These are phyloP conservation scores for Pseudogymnoascus sp. DNA, from an alignment of 2,329 filamentous ascomycete genomes.

Conservation along the genomic window DNA sequence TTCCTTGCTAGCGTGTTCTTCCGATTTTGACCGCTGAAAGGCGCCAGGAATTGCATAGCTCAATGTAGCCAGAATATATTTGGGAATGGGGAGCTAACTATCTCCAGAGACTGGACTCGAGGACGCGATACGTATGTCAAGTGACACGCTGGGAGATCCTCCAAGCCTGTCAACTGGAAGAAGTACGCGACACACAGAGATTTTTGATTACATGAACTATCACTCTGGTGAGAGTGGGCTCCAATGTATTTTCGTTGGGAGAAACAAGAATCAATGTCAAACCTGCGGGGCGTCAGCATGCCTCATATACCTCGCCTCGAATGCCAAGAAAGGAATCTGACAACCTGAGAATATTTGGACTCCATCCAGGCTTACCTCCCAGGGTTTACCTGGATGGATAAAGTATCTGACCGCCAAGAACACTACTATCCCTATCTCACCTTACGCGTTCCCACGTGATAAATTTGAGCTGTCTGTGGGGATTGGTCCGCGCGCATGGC, in stretches of 20 bases:
- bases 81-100: not conserved
- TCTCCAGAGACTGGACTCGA: not conserved
- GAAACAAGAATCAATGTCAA: not conserved
- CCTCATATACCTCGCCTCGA: not conserved
- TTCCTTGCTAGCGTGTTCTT: not conserved
- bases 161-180: not conserved
- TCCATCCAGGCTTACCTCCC: not conserved
- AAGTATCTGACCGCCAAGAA: not conserved
- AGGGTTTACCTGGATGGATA: not conserved
- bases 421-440: not conserved
- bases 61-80: not conserved
- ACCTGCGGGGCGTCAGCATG: not conserved
- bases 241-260: not conserved
- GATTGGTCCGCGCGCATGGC: not conserved
- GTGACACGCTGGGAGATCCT: not conserved
- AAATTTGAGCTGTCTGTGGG: not conserved
- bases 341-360: not conserved
- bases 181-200: not conserved
- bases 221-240: not conserved
- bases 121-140: not conserved
- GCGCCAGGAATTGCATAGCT: not conserved
- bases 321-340: not conserved
- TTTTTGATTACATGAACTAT: not conserved
- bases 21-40: not conserved
- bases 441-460: not conserved